phyloP scores from a whole-genome alignment of 192 early-diverging fungal genomes.

The Backusella sp. region DNA sequence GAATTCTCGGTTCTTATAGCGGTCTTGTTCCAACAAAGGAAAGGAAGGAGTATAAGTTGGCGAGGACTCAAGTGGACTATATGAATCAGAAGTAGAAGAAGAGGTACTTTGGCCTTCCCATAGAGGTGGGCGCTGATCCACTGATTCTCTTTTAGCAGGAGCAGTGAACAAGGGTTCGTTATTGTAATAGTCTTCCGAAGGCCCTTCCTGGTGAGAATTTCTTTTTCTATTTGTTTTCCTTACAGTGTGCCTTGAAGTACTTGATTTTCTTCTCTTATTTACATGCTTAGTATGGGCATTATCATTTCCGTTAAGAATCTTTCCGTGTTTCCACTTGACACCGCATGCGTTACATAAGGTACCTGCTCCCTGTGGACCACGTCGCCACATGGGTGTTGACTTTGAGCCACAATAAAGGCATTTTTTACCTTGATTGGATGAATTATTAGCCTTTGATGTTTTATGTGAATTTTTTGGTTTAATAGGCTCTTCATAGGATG shows the following conservation, averaged over 20 bases:
- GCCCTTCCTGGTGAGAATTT: neutral
- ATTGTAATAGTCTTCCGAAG: constrained; percentile 1
- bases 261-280: constrained; percentile 26
- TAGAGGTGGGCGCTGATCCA: neutral
- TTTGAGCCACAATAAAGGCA: constrained; percentile 66
- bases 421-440: constrained; percentile 38
- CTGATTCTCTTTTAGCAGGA: constrained; percentile 6
- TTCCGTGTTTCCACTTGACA: constrained; percentile 82
- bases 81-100: neutral
- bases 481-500: neutral
- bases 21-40: constrained; percentile 7
- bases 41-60: neutral
- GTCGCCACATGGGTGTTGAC: constrained; percentile 78
- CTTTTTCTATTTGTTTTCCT: constrained; percentile 5
- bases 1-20: neutral
- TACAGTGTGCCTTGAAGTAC: neutral
- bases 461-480: neutral
- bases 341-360: constrained; percentile 82
- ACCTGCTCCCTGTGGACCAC: constrained; percentile 66
- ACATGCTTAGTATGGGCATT: neutral
- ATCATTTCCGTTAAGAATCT: constrained; percentile 53
- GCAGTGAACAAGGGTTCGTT: neutral
- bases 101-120: constrained; percentile 17
- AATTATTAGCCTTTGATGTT: constrained; percentile 7
- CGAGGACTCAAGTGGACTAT: constrained; percentile 11